Evolutionary conservation across 306 rosid genomes (phyloP), one percentile per base, ranked within the genome.

Genomic region (Abrus pulchellus): DNA sequence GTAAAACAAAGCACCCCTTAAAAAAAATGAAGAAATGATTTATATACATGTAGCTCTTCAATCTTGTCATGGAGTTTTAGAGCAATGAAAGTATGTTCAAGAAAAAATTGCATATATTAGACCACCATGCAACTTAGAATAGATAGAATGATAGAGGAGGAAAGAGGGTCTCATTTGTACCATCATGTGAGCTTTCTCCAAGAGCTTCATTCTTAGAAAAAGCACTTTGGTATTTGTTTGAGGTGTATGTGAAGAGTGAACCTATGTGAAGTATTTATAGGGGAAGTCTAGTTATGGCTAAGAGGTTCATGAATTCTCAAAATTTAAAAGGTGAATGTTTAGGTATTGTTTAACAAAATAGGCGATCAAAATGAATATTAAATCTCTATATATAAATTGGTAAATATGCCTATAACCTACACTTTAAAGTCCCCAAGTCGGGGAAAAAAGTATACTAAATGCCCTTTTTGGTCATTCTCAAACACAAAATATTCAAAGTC

Each of bases 171-270:
- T 80, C 32, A 48, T 61, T 64, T 80, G 79, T 75, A 45, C 11
- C 77, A 56, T 81, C 73, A 71, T 81, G 73, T 47, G 68, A 81
- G 68, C 2, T 85, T 81, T 85, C 83, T 67, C 56, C 54, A 85
- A 63, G 77, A 72, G 62, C 78, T 80, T 33, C 88, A 80, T 85
- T 5, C 72, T 80, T 28, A 75, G 79, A 64, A 76, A 80, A 76
- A 9, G 53, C 52, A 64, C 80, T 85, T 70, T 62, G 59, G 64
- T 76, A 70, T 80, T 74, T 76, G 72, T 76, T 81, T 81, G 41
- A 64, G 79, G 77, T 54, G 53, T 52, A 2, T 47, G 78, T 74
- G 47, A 4, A 70, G 78, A 64, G 40, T 71, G 73, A 66, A 72
- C 68, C 63, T 6, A 36, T 75, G 79, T 45, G 0, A 45, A 67